Percentiles rank a stretch among this genome's conserved stretches.
These are phyloP conservation scores for Morella rubra DNA, from an alignment of 306 rosid genomes.

Conservation along the genomic window DNA sequence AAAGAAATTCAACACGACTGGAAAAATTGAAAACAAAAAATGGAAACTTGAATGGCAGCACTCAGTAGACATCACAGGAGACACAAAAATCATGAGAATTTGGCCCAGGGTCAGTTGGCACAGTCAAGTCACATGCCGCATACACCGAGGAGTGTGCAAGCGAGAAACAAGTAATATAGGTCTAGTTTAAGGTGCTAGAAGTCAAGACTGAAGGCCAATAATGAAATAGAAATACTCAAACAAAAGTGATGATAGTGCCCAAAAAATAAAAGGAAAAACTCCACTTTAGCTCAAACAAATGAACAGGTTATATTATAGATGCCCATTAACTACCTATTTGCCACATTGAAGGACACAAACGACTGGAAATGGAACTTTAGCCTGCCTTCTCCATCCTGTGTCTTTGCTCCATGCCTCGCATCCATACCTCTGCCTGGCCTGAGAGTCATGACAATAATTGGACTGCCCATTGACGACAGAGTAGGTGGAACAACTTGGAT, in stretches of 20 bases:
- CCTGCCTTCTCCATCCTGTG: constrained; percentile 85
- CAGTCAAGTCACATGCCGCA: background rate
- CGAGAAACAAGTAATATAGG: background rate
- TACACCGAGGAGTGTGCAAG: background rate
- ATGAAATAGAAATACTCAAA: background rate
- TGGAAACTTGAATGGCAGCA: background rate
- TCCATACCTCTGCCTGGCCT: constrained; percentile 83
- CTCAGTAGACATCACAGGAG: background rate
- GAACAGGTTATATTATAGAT: constrained; percentile 19
- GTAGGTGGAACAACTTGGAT: constrained; percentile 73
- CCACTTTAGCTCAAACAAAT: constrained; percentile 3
- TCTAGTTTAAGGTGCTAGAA: background rate
- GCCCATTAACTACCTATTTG: constrained; percentile 59
- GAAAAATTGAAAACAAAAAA: background rate
- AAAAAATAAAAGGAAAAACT: constrained; percentile 15
- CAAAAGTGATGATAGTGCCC: constrained; percentile 13
- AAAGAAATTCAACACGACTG: background rate
- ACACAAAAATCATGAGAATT: background rate
- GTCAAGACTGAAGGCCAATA: background rate
- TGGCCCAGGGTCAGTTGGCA: background rate
- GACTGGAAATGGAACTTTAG: constrained; percentile 93
- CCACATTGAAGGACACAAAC: constrained; percentile 87
- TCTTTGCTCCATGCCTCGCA: constrained; percentile 87
- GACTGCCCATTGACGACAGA: constrained; percentile 95
- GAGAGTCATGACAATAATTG: constrained; percentile 71